Evolutionary conservation across 1,284 basidiomycete genomes (phyloP).

Genomic region (Rhodotorula sp.): DNA sequence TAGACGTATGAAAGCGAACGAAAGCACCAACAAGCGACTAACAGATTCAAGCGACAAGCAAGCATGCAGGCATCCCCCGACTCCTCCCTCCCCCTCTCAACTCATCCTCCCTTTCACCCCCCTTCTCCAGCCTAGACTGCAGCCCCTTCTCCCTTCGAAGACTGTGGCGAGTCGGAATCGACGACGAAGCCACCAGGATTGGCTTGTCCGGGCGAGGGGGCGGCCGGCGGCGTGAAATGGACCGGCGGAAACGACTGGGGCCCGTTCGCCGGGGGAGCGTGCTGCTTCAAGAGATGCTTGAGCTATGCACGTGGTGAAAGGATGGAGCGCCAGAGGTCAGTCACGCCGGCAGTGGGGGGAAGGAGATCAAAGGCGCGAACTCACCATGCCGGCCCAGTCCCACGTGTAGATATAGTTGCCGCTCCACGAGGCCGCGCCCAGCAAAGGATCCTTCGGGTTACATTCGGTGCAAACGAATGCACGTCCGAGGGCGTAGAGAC

Average conservation of each 20-base stretch:
- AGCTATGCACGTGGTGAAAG: no score
- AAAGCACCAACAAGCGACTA: no score
- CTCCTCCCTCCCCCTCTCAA: not conserved
- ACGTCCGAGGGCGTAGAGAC: constrained; percentile 18
- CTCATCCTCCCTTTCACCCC: not conserved
- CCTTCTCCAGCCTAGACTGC: no score
- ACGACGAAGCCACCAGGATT: not conserved
- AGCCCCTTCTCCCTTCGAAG: no score
- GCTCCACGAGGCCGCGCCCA: constrained; percentile 15
- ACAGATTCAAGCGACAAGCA: not conserved
- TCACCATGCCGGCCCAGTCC: not conserved
- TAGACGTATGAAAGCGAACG: no score
- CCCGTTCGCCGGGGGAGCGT: no score
- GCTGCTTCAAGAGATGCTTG: not conserved
- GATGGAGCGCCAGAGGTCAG: no score
- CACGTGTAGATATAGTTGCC: no score
- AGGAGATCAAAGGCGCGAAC: not conserved
- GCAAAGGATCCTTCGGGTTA: no score
- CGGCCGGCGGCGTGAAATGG: not conserved
- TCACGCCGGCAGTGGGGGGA: no score
- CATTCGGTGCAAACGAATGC: constrained; percentile 19
- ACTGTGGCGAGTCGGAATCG: not conserved
- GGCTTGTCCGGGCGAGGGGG: not conserved
- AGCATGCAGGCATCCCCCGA: not conserved
- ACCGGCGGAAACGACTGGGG: not conserved